Evolutionary conservation across 129 eudicot genomes (phyloP).

Genomic region (Scalesia atractyloides): DNA sequence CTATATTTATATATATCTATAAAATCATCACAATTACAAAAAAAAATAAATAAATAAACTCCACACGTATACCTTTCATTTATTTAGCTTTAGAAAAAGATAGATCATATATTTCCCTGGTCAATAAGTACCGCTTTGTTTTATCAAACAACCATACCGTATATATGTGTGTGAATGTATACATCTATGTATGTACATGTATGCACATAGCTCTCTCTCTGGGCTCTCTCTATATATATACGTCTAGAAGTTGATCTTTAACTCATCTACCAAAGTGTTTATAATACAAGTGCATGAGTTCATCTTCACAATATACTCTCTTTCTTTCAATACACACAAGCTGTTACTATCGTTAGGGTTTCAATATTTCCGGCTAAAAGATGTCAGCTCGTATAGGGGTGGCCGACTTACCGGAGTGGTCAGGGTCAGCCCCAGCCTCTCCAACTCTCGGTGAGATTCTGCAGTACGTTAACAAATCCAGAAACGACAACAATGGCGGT

Average conservation of each 20-base stretch:
- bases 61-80: no score
- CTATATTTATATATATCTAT: no score
- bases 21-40: no score
- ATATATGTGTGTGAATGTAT: background rate
- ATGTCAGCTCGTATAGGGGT: constrained; percentile 45
- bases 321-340: background rate
- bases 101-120: no score
- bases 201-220: background rate
- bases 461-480: constrained; percentile 11
- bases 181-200: background rate
- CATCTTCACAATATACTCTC: background rate
- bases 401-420: constrained; percentile 27
- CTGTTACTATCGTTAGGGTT: background rate
- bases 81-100: no score
- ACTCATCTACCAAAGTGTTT: background rate
- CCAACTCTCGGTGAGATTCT: constrained; percentile 32
- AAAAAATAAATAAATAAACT: no score
- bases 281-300: constrained; percentile 5
- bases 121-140: no score
- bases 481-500: constrained; percentile 2
- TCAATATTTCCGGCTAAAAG: constrained; percentile 5
- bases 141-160: no score
- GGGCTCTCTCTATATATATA: background rate
- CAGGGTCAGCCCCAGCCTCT: constrained; percentile 31
- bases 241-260: background rate